These are phyloP conservation scores for Lasiodiplodia sp. DNA, from an alignment of 2,329 filamentous ascomycete species.

Conservation along the genomic window DNA sequence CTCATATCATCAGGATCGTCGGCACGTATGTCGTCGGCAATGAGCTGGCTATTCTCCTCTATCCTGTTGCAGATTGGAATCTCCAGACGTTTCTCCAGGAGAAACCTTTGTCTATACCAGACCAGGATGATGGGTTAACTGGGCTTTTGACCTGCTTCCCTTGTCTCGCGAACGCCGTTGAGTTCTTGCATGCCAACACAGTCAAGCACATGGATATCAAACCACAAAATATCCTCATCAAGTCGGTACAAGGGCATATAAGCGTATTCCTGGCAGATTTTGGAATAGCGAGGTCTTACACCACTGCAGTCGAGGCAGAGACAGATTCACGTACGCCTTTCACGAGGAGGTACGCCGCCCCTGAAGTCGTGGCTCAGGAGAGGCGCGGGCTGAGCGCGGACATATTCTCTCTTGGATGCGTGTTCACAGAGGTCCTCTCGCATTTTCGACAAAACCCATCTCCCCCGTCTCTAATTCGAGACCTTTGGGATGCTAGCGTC, in stretches of 20 bases:
- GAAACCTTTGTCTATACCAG: not conserved
- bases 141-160: constrained; percentile 39
- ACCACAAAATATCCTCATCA: constrained; percentile 35
- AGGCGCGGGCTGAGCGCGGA: not conserved
- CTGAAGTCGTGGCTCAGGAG: not conserved
- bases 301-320: not conserved
- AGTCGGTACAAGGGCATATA: too few species aligned
- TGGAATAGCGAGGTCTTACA: not conserved
- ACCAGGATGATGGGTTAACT: not conserved
- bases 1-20: not conserved
- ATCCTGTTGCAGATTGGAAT: constrained; percentile 48
- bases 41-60: constrained; percentile 42
- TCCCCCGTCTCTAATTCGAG: too few species aligned
- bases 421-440: not conserved
- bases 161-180: constrained; percentile 42
- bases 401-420: not conserved
- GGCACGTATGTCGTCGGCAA: not conserved
- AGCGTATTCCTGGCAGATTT: not conserved
- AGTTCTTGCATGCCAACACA: constrained; percentile 34
- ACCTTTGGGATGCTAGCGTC: not conserved
- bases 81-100: constrained; percentile 41
- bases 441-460: not conserved
- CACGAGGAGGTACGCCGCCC: not conserved
- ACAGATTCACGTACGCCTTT: not conserved
- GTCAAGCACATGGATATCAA: constrained; percentile 39